Base-by-base conservation (phyloP, 2,329 filamentous ascomycete species). In the Colletotrichum plurivorum region DNA sequence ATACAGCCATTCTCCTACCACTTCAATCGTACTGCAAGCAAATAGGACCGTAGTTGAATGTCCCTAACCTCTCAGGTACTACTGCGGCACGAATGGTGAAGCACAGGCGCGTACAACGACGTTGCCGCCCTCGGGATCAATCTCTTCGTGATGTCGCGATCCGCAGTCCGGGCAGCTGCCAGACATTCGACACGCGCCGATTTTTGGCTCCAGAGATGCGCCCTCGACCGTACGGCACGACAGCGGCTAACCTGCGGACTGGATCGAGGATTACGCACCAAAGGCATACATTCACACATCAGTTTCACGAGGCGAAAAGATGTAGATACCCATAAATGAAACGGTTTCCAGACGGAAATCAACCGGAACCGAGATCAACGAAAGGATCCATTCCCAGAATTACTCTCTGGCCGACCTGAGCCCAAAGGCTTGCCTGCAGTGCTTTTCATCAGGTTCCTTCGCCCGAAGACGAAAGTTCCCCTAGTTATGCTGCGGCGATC, bases 321-420 rank as follows among this genome's bases (percentile, higher is more conserved):
- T 72, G 71, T 72, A 72, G 71, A 72, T 72, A 67, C 59, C 71
- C 49, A 66, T 71, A 68, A 72, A 72, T 71, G 71, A 72, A 72
- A 72, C 71, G 71, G 69, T 41, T 64, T 69, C 69, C 59, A 64
- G 71, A 71, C 51, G 71, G 57, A 45, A 52, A 36, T 58, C 57
- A 60, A 36, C 61, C 58, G 63, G 71, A 69, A 65, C 52, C 71
- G 71, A 72, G 71, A 72, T 72, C 69, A 72, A 72, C 71, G 71
- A 72, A 60, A 72, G 71, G 71, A 72, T 72, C 71, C 69, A 56
- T 66, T 68, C 71, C 65, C 59, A 64, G 65, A 63, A 65, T 72
- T 72, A 71, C 54, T 72, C 71, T 72, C 59, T 62, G 66, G 48
- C 69, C 69, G 54, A 51, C 62, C 70, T 16, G n/a, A 71, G 54